phyloP scores from a whole-genome alignment of 2,329 filamentous ascomycete genomes.

The Curvularia verruculosa region DNA sequence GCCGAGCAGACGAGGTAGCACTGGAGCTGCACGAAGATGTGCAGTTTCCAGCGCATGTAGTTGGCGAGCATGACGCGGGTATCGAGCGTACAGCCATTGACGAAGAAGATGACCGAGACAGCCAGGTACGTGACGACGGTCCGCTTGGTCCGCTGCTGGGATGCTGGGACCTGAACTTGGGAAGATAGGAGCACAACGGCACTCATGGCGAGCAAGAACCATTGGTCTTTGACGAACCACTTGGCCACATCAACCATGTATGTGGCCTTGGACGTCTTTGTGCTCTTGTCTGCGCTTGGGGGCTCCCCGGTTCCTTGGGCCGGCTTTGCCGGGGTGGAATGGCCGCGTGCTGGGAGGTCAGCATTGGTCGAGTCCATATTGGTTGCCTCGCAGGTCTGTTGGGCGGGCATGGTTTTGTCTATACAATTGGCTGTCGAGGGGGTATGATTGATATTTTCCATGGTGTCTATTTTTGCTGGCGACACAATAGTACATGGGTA shows the following conservation, averaged over 20 bases:
- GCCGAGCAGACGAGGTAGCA: conserved; percentile 71
- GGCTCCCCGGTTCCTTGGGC: not conserved
- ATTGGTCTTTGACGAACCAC: conserved; percentile 62
- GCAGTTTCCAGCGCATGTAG: conserved; percentile 69
- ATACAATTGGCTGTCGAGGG: not conserved
- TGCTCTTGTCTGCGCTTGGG: not conserved
- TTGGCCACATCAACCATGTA: conserved; percentile 21
- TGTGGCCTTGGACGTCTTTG: conserved; percentile 6
- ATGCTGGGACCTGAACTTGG: conserved; percentile 62
- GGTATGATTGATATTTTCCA: not conserved
- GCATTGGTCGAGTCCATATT: conserved; percentile 1
- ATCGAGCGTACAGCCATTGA: conserved; percentile 72
- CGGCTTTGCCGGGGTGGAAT: not conserved
- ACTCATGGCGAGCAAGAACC: conserved; percentile 68
- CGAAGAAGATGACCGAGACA: conserved; percentile 72
- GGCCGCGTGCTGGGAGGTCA: not conserved
- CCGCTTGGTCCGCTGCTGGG: conserved; percentile 58
- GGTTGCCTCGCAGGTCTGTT: not conserved
- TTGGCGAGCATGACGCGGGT: conserved; percentile 66
- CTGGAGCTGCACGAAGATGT: conserved; percentile 69
- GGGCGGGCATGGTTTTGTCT: not conserved
- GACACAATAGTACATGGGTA: not conserved
- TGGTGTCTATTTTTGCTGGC: not conserved
- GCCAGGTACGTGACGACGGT: conserved; percentile 68
- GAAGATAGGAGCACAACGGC: conserved; percentile 60